Conservation (phyloP, 1,284 basidiomycete genomes). For the Termitomyces sp. region DNA sequence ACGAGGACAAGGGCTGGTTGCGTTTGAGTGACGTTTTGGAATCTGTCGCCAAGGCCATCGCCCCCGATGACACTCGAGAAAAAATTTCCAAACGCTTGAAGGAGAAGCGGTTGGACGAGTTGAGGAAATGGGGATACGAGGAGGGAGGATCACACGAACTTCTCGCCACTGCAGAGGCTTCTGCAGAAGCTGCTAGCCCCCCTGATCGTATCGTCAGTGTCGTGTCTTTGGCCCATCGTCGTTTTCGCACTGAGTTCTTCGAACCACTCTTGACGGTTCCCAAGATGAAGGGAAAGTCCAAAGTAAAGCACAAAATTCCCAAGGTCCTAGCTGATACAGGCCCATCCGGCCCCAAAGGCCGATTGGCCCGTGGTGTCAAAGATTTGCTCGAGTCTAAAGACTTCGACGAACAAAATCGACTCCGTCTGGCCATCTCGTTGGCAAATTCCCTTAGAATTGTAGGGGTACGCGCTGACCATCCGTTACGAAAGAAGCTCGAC, state of each 20-base stretch:
- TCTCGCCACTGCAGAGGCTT: constrained; percentile 54
- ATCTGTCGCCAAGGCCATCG: constrained; percentile 51
- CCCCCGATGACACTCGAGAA: constrained; percentile 50
- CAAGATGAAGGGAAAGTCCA: constrained; percentile 51
- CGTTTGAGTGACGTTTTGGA: constrained; percentile 61
- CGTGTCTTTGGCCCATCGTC: constrained; percentile 56
- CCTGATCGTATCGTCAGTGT: constrained; percentile 62
- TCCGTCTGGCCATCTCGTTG: constrained; percentile 44
- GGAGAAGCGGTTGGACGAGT: constrained; percentile 54
- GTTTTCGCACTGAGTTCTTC: constrained; percentile 66
- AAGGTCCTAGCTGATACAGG: constrained; percentile 28
- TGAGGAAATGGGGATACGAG: constrained; percentile 65
- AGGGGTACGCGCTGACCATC: constrained; percentile 59
- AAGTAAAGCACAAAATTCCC: constrained; percentile 39
- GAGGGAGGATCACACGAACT: constrained; percentile 46
- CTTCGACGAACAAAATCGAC: constrained; percentile 42
- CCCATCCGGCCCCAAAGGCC: constrained; percentile 51
- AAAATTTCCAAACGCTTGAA: constrained; percentile 51
- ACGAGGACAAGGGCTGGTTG: constrained; percentile 75
- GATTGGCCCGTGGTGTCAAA: constrained; percentile 62
- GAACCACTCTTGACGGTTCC: constrained; percentile 65
- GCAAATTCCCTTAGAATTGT: constrained; percentile 44
- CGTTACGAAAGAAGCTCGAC: constrained; percentile 60
- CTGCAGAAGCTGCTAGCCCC: constrained; percentile 67
- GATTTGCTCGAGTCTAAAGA: constrained; percentile 53